phyloP scores from a whole-genome alignment of 2,329 filamentous ascomycete species.

The Trichoderma lentiforme region DNA sequence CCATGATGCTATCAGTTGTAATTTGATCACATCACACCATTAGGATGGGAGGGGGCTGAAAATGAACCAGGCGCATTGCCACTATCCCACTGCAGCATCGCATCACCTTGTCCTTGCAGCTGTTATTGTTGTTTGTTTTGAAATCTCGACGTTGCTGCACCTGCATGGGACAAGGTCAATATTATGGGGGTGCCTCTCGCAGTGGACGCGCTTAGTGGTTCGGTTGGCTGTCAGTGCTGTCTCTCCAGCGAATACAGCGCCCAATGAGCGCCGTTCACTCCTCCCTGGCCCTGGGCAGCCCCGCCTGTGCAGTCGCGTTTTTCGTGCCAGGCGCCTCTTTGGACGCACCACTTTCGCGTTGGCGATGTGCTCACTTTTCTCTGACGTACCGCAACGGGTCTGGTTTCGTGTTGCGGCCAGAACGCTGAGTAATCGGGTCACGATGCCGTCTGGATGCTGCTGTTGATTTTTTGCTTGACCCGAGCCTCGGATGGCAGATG shows the following conservation, averaged over 20 bases:
- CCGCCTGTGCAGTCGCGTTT: not conserved
- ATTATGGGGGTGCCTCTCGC: not conserved
- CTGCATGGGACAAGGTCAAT: conserved; percentile 7
- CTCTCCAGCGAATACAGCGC: not conserved
- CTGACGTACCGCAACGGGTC: not conserved
- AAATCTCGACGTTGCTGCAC: not conserved
- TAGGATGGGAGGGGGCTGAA: not conserved
- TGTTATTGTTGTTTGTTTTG: conserved; percentile 14
- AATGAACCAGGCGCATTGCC: not conserved
- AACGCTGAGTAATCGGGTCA: not conserved
- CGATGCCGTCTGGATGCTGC: not conserved
- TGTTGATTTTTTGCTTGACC: not conserved
- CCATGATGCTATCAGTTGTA: not conserved
- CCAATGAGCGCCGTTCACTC: not conserved
- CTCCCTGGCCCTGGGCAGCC: conserved; percentile 3
- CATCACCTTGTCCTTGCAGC: not conserved
- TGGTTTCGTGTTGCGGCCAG: not conserved
- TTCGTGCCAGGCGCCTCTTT: conserved; percentile 10
- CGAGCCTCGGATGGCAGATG: not conserved
- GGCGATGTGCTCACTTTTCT: not conserved
- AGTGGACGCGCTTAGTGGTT: conserved; percentile 11
- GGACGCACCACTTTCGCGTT: conserved; percentile 19
- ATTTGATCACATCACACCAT: not conserved
- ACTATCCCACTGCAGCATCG: not conserved
- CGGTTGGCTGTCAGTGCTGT: conserved; percentile 10